Evolutionary conservation across 163 green algal species (phyloP).

Genomic region (Dunaliella salina): DNA sequence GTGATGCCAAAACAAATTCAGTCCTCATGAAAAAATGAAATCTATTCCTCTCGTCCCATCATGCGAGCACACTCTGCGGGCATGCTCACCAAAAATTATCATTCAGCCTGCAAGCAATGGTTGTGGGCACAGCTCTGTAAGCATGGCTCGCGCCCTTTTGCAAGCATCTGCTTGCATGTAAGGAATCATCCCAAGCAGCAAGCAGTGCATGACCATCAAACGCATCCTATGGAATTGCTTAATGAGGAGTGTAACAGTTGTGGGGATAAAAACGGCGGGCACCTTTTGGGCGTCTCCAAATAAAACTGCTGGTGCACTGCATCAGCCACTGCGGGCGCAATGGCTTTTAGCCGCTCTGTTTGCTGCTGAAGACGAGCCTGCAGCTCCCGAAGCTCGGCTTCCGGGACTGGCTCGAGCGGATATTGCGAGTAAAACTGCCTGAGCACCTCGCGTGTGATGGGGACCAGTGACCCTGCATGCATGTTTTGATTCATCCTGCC

Average conservation of each 20-base stretch:
- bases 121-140: not conserved
- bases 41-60: not conserved
- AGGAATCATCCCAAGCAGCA: not conserved
- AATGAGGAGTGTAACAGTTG: too few relatives aligned
- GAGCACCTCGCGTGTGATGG: slow-evolving; percentile 23
- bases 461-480: slow-evolving; percentile 4
- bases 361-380: not conserved
- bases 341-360: not conserved
- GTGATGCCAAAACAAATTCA: not conserved
- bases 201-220: too few relatives aligned
- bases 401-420: slow-evolving; percentile 22
- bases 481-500: too few relatives aligned
- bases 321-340: not conserved
- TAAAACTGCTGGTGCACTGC: slow-evolving; percentile 5
- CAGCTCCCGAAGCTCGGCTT: not conserved
- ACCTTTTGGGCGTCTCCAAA: slow-evolving; percentile 22
- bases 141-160: too few relatives aligned
- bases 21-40: too few relatives aligned
- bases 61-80: not conserved
- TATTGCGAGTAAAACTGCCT: slow-evolving; percentile 27
- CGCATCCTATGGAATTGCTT: not conserved
- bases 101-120: slow-evolving; percentile 20
- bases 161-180: too few relatives aligned
- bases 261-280: not conserved
- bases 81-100: slow-evolving; percentile 35